phyloP scores from a whole-genome alignment of 257 asterid species.

The Vinca minor region DNA sequence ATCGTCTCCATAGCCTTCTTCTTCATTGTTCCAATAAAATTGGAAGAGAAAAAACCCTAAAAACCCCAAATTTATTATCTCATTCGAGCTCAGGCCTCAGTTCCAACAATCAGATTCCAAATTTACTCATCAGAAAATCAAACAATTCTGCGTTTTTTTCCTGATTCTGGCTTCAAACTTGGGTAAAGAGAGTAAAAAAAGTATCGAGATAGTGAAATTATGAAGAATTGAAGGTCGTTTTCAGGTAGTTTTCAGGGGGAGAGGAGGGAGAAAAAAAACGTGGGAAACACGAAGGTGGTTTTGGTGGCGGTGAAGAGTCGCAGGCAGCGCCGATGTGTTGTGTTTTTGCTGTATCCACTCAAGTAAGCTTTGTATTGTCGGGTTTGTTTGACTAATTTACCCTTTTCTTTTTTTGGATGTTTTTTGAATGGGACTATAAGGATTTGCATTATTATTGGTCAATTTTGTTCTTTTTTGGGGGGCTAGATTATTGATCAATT shows the following conservation, averaged over 20 bases:
- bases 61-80: constrained; percentile 11
- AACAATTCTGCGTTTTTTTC: neutral
- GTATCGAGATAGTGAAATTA: too few species aligned
- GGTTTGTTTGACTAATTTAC: neutral
- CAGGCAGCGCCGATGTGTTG: too few species aligned
- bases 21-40: constrained; percentile 33
- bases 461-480: too few species aligned
- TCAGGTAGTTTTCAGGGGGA: neutral
- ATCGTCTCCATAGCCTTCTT: constrained; percentile 73
- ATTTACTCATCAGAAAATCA: neutral
- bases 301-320: too few species aligned
- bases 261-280: constrained; percentile 29
- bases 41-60: constrained; percentile 26
- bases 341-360: constrained; percentile 1
- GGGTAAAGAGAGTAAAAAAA: neutral
- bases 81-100: constrained; percentile 3
- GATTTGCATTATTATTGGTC: too few species aligned
- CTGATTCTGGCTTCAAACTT: too few species aligned
- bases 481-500: too few species aligned
- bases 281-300: too few species aligned
- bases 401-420: neutral
- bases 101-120: constrained; percentile 1
- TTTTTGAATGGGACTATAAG: too few species aligned
- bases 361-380: neutral
- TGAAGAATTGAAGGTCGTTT: too few species aligned